Conservation (phyloP, 208 protist genomes). For the Wallacemonas rigidus region DNA sequence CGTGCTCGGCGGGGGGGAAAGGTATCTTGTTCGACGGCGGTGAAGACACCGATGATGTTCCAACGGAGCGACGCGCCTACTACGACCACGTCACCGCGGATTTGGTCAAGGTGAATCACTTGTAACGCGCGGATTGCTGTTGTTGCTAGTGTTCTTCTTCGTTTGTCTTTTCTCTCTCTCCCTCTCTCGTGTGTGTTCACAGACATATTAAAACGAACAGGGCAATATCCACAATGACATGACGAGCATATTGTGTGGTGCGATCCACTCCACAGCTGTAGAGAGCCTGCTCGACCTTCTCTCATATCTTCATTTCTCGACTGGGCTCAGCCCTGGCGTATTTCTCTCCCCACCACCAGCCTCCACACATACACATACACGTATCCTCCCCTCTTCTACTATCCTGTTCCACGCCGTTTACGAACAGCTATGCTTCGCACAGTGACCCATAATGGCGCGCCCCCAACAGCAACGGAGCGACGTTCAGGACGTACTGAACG, state of each 20-base stretch:
- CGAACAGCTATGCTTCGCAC: not conserved
- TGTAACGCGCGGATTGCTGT: not conserved
- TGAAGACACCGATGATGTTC: conserved; percentile 39
- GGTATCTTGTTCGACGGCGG: conserved; percentile 61
- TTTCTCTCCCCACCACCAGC: not conserved
- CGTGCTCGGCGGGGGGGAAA: conserved; percentile 25
- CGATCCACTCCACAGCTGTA: no score
- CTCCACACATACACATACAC: not conserved
- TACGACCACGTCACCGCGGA: conserved; percentile 87
- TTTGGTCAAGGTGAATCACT: conserved; percentile 65
- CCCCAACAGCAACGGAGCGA: conserved; percentile 30
- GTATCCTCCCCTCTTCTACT: not conserved
- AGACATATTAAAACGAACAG: not conserved
- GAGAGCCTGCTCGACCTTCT: no score
- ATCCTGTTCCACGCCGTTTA: not conserved
- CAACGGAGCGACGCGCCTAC: conserved; percentile 59
- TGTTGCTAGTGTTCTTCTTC: conserved; percentile 6
- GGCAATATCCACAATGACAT: no score
- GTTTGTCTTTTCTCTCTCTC: conserved; percentile 13
- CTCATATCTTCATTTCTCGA: no score
- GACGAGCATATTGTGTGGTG: no score
- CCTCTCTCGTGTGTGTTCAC: not conserved
- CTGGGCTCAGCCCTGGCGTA: not conserved
- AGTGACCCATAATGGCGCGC: conserved; percentile 2
- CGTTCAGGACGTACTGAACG: conserved; percentile 40